Evolutionary conservation across 2,329 filamentous ascomycete genomes (phyloP).

Genomic region (Metarhizium humberi): DNA sequence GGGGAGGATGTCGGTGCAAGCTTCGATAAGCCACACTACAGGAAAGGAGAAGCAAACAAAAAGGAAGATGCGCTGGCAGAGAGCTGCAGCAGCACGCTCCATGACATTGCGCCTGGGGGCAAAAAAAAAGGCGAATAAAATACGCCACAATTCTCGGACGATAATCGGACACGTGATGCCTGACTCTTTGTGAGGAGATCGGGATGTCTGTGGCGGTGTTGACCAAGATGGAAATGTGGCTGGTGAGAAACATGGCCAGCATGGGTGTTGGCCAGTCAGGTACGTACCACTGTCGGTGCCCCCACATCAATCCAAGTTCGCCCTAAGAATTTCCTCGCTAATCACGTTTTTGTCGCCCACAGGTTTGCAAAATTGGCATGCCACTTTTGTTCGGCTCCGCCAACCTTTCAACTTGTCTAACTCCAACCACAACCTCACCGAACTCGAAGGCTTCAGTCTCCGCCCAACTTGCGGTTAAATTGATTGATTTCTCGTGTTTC

Average conservation of each 20-base stretch:
- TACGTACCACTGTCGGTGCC: neutral
- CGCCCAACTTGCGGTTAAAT: constrained; percentile 97
- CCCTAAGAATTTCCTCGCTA: constrained; percentile 19
- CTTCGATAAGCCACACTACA: too few species aligned
- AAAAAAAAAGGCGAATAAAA: neutral
- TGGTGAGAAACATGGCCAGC: neutral
- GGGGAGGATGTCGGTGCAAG: too few species aligned
- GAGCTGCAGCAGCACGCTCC: too few species aligned
- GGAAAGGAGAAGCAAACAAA: too few species aligned
- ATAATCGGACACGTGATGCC: neutral
- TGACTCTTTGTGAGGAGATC: neutral
- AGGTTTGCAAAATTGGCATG: constrained; percentile 20
- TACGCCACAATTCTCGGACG: constrained; percentile 1
- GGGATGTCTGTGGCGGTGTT: constrained; percentile 5
- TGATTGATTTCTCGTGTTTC: constrained; percentile 96
- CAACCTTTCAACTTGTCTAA: constrained; percentile 17
- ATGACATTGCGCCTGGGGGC: neutral
- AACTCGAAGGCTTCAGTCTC: constrained; percentile 99
- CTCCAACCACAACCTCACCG: constrained; percentile 32
- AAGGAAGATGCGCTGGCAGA: too few species aligned
- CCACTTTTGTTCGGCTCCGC: constrained; percentile 13
- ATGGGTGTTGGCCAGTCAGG: too few species aligned
- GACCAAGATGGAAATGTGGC: neutral
- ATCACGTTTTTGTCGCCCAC: constrained; percentile 21
- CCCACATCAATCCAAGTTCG: constrained; percentile 3